Evolutionary conservation across 495 filamentous ascomycete species (phyloP), one percentile per base, ranked within the genome.

Genomic region (Trichoderma gamsii): DNA sequence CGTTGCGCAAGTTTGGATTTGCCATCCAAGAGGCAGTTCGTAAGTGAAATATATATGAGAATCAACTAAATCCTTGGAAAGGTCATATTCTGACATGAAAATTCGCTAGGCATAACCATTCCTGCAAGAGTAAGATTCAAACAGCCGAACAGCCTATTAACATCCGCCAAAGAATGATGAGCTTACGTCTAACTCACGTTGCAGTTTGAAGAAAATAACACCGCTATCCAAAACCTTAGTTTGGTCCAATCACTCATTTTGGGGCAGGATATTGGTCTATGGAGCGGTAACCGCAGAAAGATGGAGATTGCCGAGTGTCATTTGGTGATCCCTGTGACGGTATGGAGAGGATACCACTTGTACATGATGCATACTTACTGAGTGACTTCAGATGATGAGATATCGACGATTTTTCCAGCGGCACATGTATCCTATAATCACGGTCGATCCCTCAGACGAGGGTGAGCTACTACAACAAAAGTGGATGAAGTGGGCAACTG

Each of bases 261-360:
- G 29, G 73, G 78, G 1, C 78, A 88, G 5, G 84, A 88, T 64
- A 78, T 89, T 46, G 85, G 85, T 0, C 76, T 90, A 11, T 90
- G 88, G 88, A 88, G 86, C 65, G 88, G 87, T 2, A 87, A 86
- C 68, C 81, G 85, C 61, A 75, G 88, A n/a, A 86, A 87, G 70
- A 89, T 88, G 71, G 88, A 90, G 72, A 85, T 90, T 46, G 84
- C 87, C 3, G 87, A 89, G 68, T 87, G 86, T 69, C 85, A 84
- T 70, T 74, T 79, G 35, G 79, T 83, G 46, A 79, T 82, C 18
- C 69, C 86, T 1, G 70, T 84, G 2, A 86, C 84, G 6, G 81
- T 85, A 71, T 29, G 51, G 18, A 23, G 0, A 23, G n/a, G 25
- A 41, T 18, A 41, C 7, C 7, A 18, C 15, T 16, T 11, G 25